Conservation (phyloP, 192 early-diverging fungal species). For the Umbelopsis ramanniana region DNA sequence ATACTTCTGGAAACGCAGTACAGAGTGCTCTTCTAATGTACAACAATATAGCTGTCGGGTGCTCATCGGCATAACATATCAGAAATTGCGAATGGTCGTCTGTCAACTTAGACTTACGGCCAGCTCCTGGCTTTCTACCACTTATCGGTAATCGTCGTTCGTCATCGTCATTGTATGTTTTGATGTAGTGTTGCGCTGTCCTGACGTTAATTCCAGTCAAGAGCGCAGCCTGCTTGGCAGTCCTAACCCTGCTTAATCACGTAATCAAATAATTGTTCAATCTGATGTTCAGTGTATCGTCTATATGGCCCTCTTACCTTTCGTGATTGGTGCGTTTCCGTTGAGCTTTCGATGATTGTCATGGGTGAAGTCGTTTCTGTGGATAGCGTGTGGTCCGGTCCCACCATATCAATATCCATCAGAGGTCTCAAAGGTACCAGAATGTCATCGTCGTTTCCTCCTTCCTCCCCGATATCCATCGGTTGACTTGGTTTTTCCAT, state of each 20-base stretch:
- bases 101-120: constrained; percentile 22
- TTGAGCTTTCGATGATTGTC: constrained; percentile 1
- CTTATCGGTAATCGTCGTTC: neutral
- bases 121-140: neutral
- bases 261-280: constrained; percentile 6
- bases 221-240: neutral
- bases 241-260: constrained; percentile 26
- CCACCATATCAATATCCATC: constrained; percentile 4
- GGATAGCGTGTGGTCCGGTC: neutral
- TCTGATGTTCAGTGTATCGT: constrained; percentile 26
- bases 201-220: constrained; percentile 3
- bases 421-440: too few relatives aligned
- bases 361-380: constrained; percentile 2
- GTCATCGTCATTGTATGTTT: constrained; percentile 14
- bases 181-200: constrained; percentile 19
- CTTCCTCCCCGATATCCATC: too few relatives aligned
- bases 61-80: constrained; percentile 1
- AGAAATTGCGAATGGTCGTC: constrained; percentile 13
- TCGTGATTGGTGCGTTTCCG: neutral
- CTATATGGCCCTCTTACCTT: constrained; percentile 16
- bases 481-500: too few relatives aligned
- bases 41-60: constrained; percentile 5
- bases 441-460: too few relatives aligned
- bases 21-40: constrained; percentile 4
- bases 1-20: neutral